A percentile compares a stretch with the other conserved stretches of the same genome.
These are phyloP conservation scores for Eucalyptus melliodora DNA, from an alignment of 345 rosid species.

Conservation along the genomic window DNA sequence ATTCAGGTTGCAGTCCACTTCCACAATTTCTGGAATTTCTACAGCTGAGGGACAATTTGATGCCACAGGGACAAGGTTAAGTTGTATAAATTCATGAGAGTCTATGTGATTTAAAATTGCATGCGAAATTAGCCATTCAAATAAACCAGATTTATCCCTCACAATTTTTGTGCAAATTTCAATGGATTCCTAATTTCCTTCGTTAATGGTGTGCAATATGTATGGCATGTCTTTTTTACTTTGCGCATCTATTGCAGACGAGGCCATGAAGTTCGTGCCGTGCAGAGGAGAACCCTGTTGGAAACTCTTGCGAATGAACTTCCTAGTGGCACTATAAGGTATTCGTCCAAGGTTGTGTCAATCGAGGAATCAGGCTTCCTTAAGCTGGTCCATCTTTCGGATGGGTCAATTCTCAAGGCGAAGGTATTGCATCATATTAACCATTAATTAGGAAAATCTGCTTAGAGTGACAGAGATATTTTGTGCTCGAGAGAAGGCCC, in stretches of 20 bases:
- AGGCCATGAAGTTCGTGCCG: too few species aligned
- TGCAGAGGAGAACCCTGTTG: too few species aligned
- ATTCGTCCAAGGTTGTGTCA: too few species aligned
- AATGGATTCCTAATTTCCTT: neutral
- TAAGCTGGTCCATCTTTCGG: too few species aligned
- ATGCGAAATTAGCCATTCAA: neutral
- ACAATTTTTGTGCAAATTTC: neutral
- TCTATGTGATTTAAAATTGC: neutral
- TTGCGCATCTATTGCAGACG: neutral
- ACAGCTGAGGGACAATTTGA: neutral
- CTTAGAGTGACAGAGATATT: neutral
- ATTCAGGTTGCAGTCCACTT: neutral
- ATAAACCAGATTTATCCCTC: neutral
- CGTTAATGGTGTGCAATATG: neutral
- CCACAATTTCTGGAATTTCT: neutral
- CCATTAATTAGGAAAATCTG: too few species aligned
- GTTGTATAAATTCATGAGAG: neutral
- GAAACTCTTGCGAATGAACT: too few species aligned
- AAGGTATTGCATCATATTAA: too few species aligned
- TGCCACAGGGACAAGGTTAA: neutral
- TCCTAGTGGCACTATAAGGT: too few species aligned
- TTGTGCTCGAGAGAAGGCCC: neutral
- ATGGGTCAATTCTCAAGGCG: too few species aligned
- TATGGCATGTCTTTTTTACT: neutral
- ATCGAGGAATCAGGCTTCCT: too few species aligned